Percentiles rank a stretch among this genome's conserved stretches.
phyloP scores from a whole-genome alignment of 2,329 filamentous ascomycete species.

The Cladosporium oxysporum region DNA sequence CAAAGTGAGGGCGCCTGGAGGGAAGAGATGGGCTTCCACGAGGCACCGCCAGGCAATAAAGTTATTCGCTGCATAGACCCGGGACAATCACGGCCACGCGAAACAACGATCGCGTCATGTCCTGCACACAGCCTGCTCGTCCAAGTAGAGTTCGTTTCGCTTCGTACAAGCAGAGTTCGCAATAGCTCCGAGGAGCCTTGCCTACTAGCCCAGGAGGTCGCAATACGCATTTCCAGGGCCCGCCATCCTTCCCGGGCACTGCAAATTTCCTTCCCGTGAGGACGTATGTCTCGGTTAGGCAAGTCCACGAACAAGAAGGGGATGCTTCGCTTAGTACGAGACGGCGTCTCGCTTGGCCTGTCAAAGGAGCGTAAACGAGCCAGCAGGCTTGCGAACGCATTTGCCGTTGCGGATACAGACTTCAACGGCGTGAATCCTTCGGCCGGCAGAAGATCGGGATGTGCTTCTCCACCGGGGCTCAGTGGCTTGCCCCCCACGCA shows the following conservation, averaged over 20 bases:
- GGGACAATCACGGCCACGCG: constrained; percentile 6
- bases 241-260: neutral
- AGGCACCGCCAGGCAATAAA: constrained; percentile 1
- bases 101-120: neutral
- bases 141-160: neutral
- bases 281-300: neutral
- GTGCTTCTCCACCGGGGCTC: neutral
- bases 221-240: neutral
- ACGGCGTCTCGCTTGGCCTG: neutral
- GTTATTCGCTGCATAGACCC: constrained; percentile 13
- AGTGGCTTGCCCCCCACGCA: neutral
- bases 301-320: neutral
- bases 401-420: neutral
- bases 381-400: neutral
- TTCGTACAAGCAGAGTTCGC: neutral
- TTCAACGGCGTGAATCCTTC: neutral
- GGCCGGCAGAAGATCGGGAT: constrained; percentile 2
- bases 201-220: constrained; percentile 1
- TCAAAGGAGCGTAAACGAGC: neutral
- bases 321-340: neutral
- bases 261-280: neutral
- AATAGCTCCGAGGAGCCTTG: neutral
- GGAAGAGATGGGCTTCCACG: neutral
- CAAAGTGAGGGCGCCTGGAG: neutral
- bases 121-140: neutral